These are phyloP conservation scores for Diphasiastrum complanatum DNA, from an alignment of 83 land plant genomes.

Conservation along the genomic window DNA sequence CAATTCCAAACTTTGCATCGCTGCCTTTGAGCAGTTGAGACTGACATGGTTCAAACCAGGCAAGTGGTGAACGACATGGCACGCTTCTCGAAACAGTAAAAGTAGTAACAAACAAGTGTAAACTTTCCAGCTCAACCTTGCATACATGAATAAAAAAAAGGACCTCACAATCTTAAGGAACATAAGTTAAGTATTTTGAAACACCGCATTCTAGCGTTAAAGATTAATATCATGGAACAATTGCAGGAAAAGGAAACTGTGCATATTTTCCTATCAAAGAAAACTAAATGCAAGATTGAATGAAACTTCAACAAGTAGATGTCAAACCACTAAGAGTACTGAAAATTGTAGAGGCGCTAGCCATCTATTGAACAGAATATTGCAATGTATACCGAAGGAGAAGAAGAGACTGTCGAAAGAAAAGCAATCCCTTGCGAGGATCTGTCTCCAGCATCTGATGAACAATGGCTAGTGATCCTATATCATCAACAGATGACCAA, in stretches of 20 bases:
- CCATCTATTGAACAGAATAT: background rate
- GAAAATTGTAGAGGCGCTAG: background rate
- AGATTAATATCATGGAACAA: too few relatives aligned
- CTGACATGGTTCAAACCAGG: conserved; percentile 29
- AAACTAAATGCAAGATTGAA: too few relatives aligned
- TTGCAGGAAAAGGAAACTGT: too few relatives aligned
- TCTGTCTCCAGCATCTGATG: conserved; percentile 88
- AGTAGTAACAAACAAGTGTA: background rate
- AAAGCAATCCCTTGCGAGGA: conserved; percentile 65
- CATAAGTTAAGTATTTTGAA: background rate
- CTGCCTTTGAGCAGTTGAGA: conserved; percentile 83
- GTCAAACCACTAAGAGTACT: too few relatives aligned
- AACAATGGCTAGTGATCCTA: conserved; percentile 89
- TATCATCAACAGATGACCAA: conserved; percentile 98
- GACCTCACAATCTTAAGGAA: background rate
- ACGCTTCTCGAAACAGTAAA: background rate
- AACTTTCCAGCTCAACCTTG: too few relatives aligned
- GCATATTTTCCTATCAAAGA: too few relatives aligned
- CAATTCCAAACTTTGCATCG: conserved; percentile 81
- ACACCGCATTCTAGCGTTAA: too few relatives aligned
- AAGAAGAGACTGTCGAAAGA: conserved; percentile 84
- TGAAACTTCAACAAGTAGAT: too few relatives aligned
- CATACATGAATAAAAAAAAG: background rate
- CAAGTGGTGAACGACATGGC: background rate
- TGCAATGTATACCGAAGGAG: conserved; percentile 51